Percentiles rank a stretch among this genome's conserved stretches.
Evolutionary conservation across 352 stramenopile species (phyloP).

Genomic region (Phytophthora tentaculata): DNA sequence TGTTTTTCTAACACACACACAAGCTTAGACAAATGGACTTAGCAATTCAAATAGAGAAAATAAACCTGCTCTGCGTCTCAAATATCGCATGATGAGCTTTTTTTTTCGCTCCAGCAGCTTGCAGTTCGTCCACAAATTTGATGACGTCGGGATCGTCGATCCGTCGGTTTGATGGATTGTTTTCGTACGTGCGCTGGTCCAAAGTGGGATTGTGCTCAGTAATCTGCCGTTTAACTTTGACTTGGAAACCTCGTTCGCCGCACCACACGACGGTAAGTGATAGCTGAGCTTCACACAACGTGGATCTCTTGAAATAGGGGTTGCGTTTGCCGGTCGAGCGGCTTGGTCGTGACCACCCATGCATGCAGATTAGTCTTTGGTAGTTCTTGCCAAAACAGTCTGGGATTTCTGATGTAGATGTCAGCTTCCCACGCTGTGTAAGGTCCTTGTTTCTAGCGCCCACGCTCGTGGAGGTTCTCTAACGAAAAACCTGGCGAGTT

Average conservation of each 20-base stretch:
- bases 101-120: neutral
- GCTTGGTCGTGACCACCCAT: neutral
- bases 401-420: neutral
- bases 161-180: neutral
- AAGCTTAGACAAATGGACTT: no score
- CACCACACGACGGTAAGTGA: neutral
- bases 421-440: neutral
- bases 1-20: slow-evolving; percentile 1
- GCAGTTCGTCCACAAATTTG: neutral
- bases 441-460: neutral
- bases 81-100: neutral
- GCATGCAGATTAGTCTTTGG: neutral
- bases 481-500: neutral
- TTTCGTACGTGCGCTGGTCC: neutral
- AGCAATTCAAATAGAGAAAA: neutral
- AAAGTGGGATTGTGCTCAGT: neutral
- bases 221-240: neutral
- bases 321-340: neutral
- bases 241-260: neutral
- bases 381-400: neutral
- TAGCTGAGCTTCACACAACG: neutral
- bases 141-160: neutral
- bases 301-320: neutral
- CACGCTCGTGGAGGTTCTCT: neutral
- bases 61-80: neutral